Percentiles rank a stretch among this genome's conserved stretches.
phyloP scores from a whole-genome alignment of 371 early-diverging fungal species.

The Rhizomucor pusillus region DNA sequence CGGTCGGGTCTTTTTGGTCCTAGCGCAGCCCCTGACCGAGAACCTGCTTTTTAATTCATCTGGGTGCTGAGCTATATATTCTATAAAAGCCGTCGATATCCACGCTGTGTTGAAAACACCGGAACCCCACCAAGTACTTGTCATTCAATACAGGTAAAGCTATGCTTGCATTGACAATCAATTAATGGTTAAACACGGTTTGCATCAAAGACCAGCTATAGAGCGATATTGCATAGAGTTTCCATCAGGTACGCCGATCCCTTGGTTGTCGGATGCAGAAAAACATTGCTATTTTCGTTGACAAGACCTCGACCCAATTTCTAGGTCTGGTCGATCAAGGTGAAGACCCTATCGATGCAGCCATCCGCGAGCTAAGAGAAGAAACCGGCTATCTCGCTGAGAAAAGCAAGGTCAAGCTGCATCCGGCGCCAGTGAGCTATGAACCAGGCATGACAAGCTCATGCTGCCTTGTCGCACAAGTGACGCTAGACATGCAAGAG shows the following conservation, averaged over 20 bases:
- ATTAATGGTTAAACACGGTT: not conserved
- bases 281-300: not conserved
- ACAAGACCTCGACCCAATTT: not conserved
- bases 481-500: slow-evolving; percentile 6
- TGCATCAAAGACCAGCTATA: slow-evolving; percentile 47
- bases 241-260: slow-evolving; percentile 49
- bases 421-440: slow-evolving; percentile 39
- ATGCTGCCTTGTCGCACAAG: slow-evolving; percentile 43
- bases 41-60: not conserved
- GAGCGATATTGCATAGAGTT: slow-evolving; percentile 57
- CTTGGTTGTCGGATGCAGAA: not conserved
- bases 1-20: not conserved
- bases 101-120: slow-evolving; percentile 39
- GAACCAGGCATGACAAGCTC: slow-evolving; percentile 64
- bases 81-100: slow-evolving; percentile 47
- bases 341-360: slow-evolving; percentile 45
- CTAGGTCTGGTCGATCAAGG: slow-evolving; percentile 52
- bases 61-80: not conserved
- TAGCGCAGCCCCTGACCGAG: not conserved
- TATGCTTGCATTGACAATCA: not conserved
- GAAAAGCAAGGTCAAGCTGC: slow-evolving; percentile 11
- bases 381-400: slow-evolving; percentile 54
- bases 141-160: slow-evolving; percentile 52
- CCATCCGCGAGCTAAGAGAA: slow-evolving; percentile 57
- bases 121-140: slow-evolving; percentile 48